Conservation (phyloP, 202 grass and related monocot species). For the Carex sylvatica region DNA sequence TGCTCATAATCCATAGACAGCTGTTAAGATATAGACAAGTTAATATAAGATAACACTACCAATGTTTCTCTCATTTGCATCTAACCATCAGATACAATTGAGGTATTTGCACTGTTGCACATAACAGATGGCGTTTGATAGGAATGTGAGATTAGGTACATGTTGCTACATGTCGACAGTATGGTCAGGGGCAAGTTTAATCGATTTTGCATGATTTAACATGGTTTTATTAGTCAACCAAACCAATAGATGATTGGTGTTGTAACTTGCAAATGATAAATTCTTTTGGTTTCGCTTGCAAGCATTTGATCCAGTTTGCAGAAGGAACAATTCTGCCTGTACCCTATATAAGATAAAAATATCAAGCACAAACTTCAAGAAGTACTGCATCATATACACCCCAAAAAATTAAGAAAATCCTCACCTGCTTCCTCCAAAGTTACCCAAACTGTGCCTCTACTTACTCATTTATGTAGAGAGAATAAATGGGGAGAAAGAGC, state of each 20-base stretch:
- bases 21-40: conserved; percentile 43
- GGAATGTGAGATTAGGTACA: background rate
- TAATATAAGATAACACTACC: conserved; percentile 1
- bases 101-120: background rate
- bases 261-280: background rate
- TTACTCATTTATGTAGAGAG: background rate
- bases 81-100: background rate
- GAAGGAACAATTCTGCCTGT: background rate
- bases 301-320: background rate
- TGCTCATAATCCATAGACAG: conserved; percentile 79
- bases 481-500: background rate
- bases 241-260: background rate
- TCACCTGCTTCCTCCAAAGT: background rate
- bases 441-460: background rate
- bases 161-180: background rate
- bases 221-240: background rate
- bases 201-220: background rate
- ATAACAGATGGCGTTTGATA: background rate
- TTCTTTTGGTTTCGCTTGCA: background rate
- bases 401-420: background rate
- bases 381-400: background rate
- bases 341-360: background rate
- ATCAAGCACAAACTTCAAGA: background rate
- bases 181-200: background rate
- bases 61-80: conserved; percentile 9